Percentiles rank a stretch among this genome's conserved stretches.
Conservation (phyloP, 225 moss, liverwort and hornwort species). For the Sphagnum contortum region DNA sequence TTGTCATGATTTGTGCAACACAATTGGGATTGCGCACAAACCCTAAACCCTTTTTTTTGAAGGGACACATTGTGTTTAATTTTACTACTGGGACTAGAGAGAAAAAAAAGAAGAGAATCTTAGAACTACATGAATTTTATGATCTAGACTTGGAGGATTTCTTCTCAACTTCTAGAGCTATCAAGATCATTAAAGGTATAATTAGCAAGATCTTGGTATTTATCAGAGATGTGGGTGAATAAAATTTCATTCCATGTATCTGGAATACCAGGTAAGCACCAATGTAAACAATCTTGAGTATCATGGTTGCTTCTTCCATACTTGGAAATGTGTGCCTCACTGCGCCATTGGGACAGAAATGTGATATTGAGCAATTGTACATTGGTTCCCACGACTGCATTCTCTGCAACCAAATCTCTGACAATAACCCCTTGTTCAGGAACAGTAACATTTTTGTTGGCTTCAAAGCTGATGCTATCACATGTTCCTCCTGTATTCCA, state of each 20-base stretch:
- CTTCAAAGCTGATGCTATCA: conserved; percentile 8
- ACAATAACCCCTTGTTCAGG: background rate
- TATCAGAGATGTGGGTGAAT: conserved; percentile 15
- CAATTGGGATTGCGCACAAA: too few relatives aligned
- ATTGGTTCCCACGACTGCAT: conserved; percentile 30
- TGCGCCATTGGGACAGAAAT: conserved; percentile 32
- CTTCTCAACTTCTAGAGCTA: too few relatives aligned
- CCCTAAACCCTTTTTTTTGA: too few relatives aligned
- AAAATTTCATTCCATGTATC: conserved; percentile 85
- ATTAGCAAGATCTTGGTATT: too few relatives aligned
- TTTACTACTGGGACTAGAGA: too few relatives aligned
- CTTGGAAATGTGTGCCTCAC: conserved; percentile 64
- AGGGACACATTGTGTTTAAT: too few relatives aligned
- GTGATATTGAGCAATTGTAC: conserved; percentile 53
- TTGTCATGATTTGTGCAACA: too few relatives aligned
- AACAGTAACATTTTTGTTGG: too few relatives aligned
- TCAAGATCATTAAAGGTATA: too few relatives aligned
- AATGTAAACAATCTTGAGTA: conserved; percentile 76
- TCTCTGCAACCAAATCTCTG: conserved; percentile 31
- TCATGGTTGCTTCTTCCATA: conserved; percentile 31
- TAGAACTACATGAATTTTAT: too few relatives aligned
- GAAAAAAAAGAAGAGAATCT: too few relatives aligned
- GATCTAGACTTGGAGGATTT: too few relatives aligned
- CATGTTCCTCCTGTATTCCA: conserved; percentile 81
- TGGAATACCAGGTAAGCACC: conserved; percentile 86